Evolutionary conservation across 768 basidiomycete genomes (phyloP).

Genomic region (Serendipita vermifera): DNA sequence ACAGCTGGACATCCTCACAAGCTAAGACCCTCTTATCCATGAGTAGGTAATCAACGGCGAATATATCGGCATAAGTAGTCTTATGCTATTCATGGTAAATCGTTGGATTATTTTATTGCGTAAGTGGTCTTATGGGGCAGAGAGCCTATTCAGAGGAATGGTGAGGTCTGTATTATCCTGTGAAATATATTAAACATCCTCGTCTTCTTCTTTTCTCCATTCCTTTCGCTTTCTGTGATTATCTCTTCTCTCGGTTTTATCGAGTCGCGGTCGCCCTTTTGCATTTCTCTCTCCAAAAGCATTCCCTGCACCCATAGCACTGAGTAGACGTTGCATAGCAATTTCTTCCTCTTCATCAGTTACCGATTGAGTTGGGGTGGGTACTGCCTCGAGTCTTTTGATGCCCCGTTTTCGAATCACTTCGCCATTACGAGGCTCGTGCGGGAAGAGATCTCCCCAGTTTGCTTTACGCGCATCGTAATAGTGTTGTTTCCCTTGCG

Average conservation of each 20-base stretch:
- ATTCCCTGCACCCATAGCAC: background rate
- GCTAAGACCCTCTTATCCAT: too few species aligned
- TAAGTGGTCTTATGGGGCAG: too few species aligned
- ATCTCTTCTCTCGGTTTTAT: slow-evolving; percentile 1
- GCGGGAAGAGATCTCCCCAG: slow-evolving; percentile 96
- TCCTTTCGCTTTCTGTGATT: background rate
- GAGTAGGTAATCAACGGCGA: too few species aligned
- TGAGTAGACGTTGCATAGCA: background rate
- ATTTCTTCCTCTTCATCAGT: background rate
- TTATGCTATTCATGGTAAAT: too few species aligned
- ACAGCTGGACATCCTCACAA: too few species aligned
- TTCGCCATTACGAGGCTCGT: slow-evolving; percentile 63
- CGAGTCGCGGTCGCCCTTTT: background rate
- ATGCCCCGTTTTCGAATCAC: slow-evolving; percentile 35
- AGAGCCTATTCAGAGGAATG: too few species aligned
- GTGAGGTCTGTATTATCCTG: too few species aligned
- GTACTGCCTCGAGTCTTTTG: background rate
- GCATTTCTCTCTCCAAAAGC: too few species aligned
- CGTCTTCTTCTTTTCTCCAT: slow-evolving; percentile 5
- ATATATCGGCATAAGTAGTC: too few species aligned
- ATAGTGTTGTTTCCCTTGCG: slow-evolving; percentile 88
- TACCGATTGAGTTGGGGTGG: background rate
- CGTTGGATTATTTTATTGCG: too few species aligned
- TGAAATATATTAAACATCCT: too few species aligned
- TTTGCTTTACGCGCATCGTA: slow-evolving; percentile 87